These are phyloP conservation scores for Nepenthes alata DNA, from an alignment of 179 eudicot genomes.

Conservation along the genomic window DNA sequence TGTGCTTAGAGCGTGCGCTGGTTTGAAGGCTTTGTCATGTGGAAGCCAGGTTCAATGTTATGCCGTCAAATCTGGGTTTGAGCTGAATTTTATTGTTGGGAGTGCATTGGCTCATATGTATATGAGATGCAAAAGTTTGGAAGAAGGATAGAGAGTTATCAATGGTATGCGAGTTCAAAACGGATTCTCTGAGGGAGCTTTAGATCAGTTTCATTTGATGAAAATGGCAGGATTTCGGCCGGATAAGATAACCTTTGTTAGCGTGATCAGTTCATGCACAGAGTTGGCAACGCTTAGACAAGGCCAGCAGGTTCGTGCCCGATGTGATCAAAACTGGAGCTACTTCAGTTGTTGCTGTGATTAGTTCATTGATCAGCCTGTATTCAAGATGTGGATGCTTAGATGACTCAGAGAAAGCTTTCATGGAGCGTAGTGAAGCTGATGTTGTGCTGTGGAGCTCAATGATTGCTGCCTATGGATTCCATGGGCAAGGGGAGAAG, in stretches of 20 bases:
- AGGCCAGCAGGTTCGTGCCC: constrained; percentile 70
- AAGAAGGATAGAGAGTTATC: constrained; percentile 54
- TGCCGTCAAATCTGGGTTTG: constrained; percentile 42
- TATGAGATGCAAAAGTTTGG: constrained; percentile 58
- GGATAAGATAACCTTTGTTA: constrained; percentile 64
- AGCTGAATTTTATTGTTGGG: constrained; percentile 40
- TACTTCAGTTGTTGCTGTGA: constrained; percentile 30
- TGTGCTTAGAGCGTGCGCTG: constrained; percentile 74
- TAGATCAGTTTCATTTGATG: constrained; percentile 54
- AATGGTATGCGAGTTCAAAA: constrained; percentile 50
- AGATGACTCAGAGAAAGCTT: constrained; percentile 55
- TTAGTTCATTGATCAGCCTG: constrained; percentile 69
- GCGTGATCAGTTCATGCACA: constrained; percentile 62
- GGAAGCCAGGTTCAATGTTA: constrained; percentile 68
- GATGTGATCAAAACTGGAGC: constrained; percentile 54
- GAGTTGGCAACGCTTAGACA: constrained; percentile 72
- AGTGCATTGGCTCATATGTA: constrained; percentile 85
- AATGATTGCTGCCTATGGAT: constrained; percentile 80
- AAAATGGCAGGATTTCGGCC: constrained; percentile 53
- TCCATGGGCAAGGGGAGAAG: constrained; percentile 73
- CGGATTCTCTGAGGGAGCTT: constrained; percentile 54
- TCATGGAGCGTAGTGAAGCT: constrained; percentile 30
- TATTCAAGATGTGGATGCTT: constrained; percentile 79
- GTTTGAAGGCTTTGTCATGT: constrained; percentile 33
- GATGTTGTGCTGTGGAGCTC: constrained; percentile 66